Base-by-base conservation (phyloP, 2,329 filamentous ascomycete species). In the Sporothrix dimorphospora region DNA sequence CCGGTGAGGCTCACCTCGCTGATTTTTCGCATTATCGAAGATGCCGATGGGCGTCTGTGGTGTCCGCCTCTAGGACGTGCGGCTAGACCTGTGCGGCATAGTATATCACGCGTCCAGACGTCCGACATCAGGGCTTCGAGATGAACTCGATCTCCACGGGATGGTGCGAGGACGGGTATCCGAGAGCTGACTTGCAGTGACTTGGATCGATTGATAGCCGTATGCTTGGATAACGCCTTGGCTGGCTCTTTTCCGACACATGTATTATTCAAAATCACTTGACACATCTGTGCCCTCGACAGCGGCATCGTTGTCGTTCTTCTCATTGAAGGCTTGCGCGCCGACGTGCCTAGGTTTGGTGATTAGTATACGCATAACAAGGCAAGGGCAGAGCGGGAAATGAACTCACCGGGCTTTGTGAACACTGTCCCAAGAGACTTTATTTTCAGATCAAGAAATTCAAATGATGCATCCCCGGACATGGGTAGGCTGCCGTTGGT, bases 201-300 rank as follows among this genome's bases (percentile, higher is more conserved):
- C 77, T 94, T 93, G 0, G 93, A 96, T 53, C 94, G 89, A 76
- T 91, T 91, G 74, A 97, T 90, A 45, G 86, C 84, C 79, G 84
- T 71, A 79, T 85, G 71, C 76, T 82, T 74, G 74, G 85, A 80
- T 19, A 84, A 79, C 5, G 76, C 77, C 19, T 87, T 81, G 7
- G 82, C 79, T 57, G 7, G 6, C 19, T 91, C 87, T 76, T 90
- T 91, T 63, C 89, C 84, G 2, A 88, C 87, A 76, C 90, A 90
- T 0, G 94, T 97, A 77, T 97, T 97, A 78, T 93, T 95, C 78
- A 98, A 89, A 65, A 97, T 91, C 69, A 97, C 90, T 77, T 96
- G 92, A 74, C 88, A 91, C 69, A 91, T 80, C 53, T 89, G 86
- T 16, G 88, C 87, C 76, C 90, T 92, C 16, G 90, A 85, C 19